These are phyloP conservation scores for Blastocystis sp. DNA, from an alignment of 352 stramenopile genomes.

Conservation along the genomic window DNA sequence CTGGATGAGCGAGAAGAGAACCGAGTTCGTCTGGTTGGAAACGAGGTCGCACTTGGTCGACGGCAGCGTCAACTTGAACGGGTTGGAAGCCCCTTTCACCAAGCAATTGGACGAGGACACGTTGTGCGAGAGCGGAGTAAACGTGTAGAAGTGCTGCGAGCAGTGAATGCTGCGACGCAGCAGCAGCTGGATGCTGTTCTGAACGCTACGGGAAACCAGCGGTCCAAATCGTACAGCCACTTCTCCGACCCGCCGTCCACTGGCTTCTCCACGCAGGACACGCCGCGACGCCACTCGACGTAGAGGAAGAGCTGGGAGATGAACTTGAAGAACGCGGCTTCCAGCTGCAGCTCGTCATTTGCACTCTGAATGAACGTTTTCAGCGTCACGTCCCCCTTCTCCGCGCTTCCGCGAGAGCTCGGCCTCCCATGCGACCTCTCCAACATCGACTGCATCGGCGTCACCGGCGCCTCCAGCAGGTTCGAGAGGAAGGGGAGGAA, in stretches of 20 bases:
- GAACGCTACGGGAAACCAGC: too few relatives aligned
- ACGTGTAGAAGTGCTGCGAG: slow-evolving; percentile 34
- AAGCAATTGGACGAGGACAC: neutral
- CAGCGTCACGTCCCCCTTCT: neutral
- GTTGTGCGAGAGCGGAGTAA: neutral
- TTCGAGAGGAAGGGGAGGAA: neutral
- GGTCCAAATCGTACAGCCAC: too few relatives aligned
- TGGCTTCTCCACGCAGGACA: too few relatives aligned
- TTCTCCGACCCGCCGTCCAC: too few relatives aligned
- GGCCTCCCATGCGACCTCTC: neutral
- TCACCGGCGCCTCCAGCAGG: neutral
- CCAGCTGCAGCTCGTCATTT: neutral
- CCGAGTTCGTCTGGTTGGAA: neutral
- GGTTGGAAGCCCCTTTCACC: too few relatives aligned
- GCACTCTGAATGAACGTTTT: neutral
- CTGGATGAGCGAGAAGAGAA: neutral
- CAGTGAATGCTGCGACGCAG: neutral
- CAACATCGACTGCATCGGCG: neutral
- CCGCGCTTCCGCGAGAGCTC: neutral
- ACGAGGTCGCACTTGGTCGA: neutral
- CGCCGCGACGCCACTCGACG: too few relatives aligned
- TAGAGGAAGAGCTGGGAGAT: neutral
- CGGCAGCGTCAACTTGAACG: too few relatives aligned
- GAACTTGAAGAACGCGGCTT: neutral
- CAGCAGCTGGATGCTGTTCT: neutral